These are phyloP conservation scores for Talaromyces sp. DNA, from an alignment of 2,329 filamentous ascomycete species.

Conservation along the genomic window DNA sequence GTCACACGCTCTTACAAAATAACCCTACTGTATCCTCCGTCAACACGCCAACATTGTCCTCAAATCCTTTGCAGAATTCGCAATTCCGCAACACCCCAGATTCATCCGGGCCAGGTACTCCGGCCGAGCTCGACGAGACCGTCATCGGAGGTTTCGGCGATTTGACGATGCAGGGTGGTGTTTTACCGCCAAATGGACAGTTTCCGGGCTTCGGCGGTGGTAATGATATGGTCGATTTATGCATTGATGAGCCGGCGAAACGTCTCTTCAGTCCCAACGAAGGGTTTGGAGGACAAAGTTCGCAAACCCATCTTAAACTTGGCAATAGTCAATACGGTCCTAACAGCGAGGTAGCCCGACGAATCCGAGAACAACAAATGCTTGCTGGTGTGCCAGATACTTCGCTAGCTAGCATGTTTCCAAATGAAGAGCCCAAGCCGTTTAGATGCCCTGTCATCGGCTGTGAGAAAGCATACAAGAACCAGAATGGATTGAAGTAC, in stretches of 20 bases:
- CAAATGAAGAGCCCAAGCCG: constrained; percentile 89
- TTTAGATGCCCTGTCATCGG: constrained; percentile 98
- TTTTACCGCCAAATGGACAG: constrained; percentile 42
- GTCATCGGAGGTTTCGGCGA: constrained; percentile 62
- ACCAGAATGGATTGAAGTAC: constrained; percentile 97
- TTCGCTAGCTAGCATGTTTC: constrained; percentile 39
- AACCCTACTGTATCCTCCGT: constrained; percentile 97
- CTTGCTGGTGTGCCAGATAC: constrained; percentile 54
- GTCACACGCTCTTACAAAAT: constrained; percentile 70
- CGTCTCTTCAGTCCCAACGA: constrained; percentile 83
- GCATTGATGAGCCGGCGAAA: constrained; percentile 92
- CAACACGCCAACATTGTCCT: constrained; percentile 86
- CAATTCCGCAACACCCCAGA: constrained; percentile 57
- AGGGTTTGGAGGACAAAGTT: constrained; percentile 57
- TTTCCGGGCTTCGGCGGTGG: constrained; percentile 43
- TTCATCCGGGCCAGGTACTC: constrained; percentile 66
- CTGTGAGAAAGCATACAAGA: constrained; percentile 99
- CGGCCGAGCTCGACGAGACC: constrained; percentile 71
- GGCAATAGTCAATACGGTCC: constrained; percentile 71
- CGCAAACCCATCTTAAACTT: constrained; percentile 69
- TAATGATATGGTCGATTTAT: constrained; percentile 56
- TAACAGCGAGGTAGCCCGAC: constrained; percentile 69
- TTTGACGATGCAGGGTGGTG: constrained; percentile 53
- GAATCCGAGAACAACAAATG: constrained; percentile 62
- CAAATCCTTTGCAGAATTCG: constrained; percentile 63